phyloP scores from a whole-genome alignment of 495 filamentous ascomycete species.

The Hypoxylon lienhwacheense region DNA sequence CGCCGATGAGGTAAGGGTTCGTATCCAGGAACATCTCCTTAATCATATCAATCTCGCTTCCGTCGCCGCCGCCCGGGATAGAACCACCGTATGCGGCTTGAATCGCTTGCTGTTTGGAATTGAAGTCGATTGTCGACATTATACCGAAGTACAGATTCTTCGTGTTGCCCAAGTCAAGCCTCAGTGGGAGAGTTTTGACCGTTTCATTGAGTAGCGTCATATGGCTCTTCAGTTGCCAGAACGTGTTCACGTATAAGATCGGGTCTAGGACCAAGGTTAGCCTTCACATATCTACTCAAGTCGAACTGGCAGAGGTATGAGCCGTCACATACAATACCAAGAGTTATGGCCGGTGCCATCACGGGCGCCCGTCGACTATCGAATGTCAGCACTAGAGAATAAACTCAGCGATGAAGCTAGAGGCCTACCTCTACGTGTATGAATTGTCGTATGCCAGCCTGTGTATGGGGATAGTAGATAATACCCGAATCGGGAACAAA shows the following conservation, averaged over 20 bases:
- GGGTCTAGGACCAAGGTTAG: conserved; percentile 53
- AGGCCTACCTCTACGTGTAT: conserved; percentile 65
- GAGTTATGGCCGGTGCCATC: conserved; percentile 84
- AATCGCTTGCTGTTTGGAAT: conserved; percentile 74
- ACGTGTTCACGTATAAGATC: conserved; percentile 87
- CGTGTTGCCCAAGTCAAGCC: conserved; percentile 80
- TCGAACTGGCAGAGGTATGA: neutral
- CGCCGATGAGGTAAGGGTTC: conserved; percentile 84
- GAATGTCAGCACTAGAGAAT: conserved; percentile 15
- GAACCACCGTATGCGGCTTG: conserved; percentile 66
- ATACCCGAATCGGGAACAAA: conserved; percentile 80
- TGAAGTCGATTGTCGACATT: conserved; percentile 81
- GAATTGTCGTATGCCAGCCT: conserved; percentile 74
- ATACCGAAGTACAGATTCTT: conserved; percentile 90
- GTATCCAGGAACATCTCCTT: conserved; percentile 93
- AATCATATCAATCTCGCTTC: conserved; percentile 86
- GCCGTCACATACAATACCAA: conserved; percentile 74
- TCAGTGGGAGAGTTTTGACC: conserved; percentile 77
- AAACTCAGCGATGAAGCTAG: neutral
- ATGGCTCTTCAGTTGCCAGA: conserved; percentile 91
- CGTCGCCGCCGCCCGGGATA: conserved; percentile 59
- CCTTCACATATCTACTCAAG: neutral
- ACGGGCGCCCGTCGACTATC: conserved; percentile 60
- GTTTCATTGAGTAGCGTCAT: conserved; percentile 95
- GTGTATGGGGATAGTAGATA: conserved; percentile 63